Percentiles rank a stretch among this genome's conserved stretches.
Conservation (phyloP, 805 yeast species). For the Starmerella lactis-condensi region DNA sequence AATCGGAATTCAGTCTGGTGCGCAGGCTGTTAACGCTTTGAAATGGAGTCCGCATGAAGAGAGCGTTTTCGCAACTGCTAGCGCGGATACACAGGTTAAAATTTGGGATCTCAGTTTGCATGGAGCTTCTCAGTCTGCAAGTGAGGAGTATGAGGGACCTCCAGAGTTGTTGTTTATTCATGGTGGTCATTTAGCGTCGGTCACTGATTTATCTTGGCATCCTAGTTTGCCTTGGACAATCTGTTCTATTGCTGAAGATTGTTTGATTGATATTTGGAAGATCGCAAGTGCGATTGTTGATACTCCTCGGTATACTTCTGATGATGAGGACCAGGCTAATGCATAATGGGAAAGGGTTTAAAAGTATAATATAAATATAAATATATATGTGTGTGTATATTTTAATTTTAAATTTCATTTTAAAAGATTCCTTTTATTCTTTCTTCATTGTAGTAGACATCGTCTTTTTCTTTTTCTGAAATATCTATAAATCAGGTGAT, state of each 20-base stretch:
- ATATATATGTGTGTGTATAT: no score
- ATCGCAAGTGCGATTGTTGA: conserved; percentile 32
- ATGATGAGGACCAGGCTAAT: no score
- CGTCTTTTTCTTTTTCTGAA: no score
- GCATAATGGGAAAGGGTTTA: no score
- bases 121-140: conserved; percentile 37
- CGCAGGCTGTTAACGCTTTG: conserved; percentile 36
- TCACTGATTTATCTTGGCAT: conserved; percentile 52
- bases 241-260: conserved; percentile 60
- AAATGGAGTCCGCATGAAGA: conserved; percentile 36
- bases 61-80: conserved; percentile 36
- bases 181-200: conserved; percentile 65
- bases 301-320: no score
- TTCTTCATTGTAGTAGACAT: no score
- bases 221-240: conserved; percentile 39
- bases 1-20: conserved; percentile 51
- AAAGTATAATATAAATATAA: no score
- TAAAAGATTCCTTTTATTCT: no score
- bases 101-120: conserved; percentile 51
- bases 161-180: conserved; percentile 66
- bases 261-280: conserved; percentile 58
- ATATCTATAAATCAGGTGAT: no score
- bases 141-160: conserved; percentile 43
- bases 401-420: no score
- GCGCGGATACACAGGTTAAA: conserved; percentile 51